These are phyloP conservation scores for Buxus sempervirens DNA, from an alignment of 164 flowering plant species.

Conservation along the genomic window DNA sequence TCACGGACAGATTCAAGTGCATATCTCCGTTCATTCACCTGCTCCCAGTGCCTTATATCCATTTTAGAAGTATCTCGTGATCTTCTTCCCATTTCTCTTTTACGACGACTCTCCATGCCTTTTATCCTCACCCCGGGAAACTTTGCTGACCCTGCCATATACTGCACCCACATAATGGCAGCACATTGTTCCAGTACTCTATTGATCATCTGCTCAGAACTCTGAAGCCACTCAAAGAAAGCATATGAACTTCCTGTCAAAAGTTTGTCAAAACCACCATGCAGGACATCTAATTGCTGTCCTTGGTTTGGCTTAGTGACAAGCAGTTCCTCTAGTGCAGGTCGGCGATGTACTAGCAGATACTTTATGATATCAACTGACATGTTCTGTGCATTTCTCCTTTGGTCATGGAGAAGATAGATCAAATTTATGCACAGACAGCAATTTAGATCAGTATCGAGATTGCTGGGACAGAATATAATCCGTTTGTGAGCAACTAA, in stretches of 20 bases:
- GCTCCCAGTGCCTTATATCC: slow-evolving; percentile 80
- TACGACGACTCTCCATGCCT: slow-evolving; percentile 91
- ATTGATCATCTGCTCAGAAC: slow-evolving; percentile 62
- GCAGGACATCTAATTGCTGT: slow-evolving; percentile 73
- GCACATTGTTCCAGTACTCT: slow-evolving; percentile 91
- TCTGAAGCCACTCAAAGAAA: slow-evolving; percentile 81
- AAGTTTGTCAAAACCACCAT: slow-evolving; percentile 90
- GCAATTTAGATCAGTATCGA: slow-evolving; percentile 86
- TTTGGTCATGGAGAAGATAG: slow-evolving; percentile 69
- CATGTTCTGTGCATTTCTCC: slow-evolving; percentile 56
- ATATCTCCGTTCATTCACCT: slow-evolving; percentile 82
- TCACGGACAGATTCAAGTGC: slow-evolving; percentile 92
- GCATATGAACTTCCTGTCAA: slow-evolving; percentile 60
- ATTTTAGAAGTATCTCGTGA: slow-evolving; percentile 59
- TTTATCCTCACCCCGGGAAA: slow-evolving; percentile 94
- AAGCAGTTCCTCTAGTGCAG: slow-evolving; percentile 86
- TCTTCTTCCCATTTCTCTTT: slow-evolving; percentile 77
- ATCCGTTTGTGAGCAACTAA: slow-evolving; percentile 82
- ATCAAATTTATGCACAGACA: slow-evolving; percentile 87
- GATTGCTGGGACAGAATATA: slow-evolving; percentile 87
- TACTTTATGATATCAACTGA: slow-evolving; percentile 79
- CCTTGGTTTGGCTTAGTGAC: slow-evolving; percentile 90
- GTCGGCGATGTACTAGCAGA: slow-evolving; percentile 84
- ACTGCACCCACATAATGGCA: slow-evolving; percentile 94
- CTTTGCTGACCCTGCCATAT: slow-evolving; percentile 81